phyloP scores from a whole-genome alignment of 2,329 filamentous ascomycete genomes.

The Fusarium protoensiforme region DNA sequence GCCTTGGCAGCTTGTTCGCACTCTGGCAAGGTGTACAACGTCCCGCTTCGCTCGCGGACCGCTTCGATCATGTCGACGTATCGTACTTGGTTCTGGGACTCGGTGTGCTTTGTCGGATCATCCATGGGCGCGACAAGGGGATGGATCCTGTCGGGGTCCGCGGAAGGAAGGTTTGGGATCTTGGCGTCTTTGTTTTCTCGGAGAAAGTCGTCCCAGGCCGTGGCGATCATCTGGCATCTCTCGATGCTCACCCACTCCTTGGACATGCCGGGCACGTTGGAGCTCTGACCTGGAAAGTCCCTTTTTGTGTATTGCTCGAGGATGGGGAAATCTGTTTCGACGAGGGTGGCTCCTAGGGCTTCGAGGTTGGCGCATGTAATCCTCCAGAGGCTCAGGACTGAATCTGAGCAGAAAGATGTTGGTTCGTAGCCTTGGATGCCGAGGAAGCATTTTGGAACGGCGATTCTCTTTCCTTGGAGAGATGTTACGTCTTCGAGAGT shows the following conservation, averaged over 20 bases:
- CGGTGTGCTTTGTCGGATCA: not conserved
- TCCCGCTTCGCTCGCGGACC: not conserved
- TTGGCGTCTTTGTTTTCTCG: not conserved
- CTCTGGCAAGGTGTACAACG: not conserved
- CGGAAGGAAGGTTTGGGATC: not conserved
- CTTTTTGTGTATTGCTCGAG: constrained; percentile 27
- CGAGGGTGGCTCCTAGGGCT: constrained; percentile 53
- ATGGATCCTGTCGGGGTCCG: not conserved
- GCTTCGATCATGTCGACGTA: not conserved
- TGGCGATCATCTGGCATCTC: constrained; percentile 20
- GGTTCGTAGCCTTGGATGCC: not conserved
- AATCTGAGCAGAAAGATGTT: not conserved
- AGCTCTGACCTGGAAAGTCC: constrained; percentile 13
- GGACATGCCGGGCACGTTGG: constrained; percentile 7
- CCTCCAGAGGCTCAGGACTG: constrained; percentile 28
- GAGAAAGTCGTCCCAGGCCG: constrained; percentile 3
- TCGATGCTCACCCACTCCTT: constrained; percentile 17
- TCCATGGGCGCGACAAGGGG: not conserved
- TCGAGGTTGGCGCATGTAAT: constrained; percentile 50
- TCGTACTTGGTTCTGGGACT: not conserved
- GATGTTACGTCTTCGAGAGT: not conserved
- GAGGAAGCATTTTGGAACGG: not conserved
- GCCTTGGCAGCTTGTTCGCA: not conserved
- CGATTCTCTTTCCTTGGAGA: not conserved
- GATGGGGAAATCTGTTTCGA: constrained; percentile 47